phyloP scores from a whole-genome alignment of 73 alveolate species.

The Blepharisma japonicum region DNA sequence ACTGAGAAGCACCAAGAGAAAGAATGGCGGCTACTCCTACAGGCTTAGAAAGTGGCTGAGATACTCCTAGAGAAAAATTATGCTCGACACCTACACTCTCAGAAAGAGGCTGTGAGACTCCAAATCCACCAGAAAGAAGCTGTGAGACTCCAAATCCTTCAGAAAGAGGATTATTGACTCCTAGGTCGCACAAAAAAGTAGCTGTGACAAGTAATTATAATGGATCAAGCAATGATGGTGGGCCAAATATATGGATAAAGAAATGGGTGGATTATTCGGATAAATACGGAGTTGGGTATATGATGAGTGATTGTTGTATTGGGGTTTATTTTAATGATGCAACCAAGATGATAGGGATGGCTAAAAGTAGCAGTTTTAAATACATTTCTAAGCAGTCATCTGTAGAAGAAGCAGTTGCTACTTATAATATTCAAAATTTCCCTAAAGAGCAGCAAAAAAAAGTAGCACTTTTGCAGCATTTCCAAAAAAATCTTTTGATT shows the following conservation, averaged over 20 bases:
- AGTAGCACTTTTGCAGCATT: conserved; percentile 59
- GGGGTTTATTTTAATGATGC: conserved; percentile 80
- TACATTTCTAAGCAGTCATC: conserved; percentile 59
- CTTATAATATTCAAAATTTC: conserved; percentile 20
- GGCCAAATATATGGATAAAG: conserved; percentile 66
- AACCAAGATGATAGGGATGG: conserved; percentile 62
- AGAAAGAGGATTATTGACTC: background rate
- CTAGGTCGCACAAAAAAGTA: background rate
- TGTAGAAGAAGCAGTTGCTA: conserved; percentile 29
- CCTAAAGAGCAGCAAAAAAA: conserved; percentile 63
- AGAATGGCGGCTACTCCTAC: too few species aligned
- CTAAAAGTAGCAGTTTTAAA: conserved; percentile 62
- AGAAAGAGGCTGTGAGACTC: background rate
- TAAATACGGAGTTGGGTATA: conserved; percentile 81
- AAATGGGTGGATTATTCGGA: conserved; percentile 77
- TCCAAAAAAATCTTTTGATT: conserved; percentile 37
- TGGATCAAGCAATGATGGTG: background rate
- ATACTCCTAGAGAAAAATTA: background rate
- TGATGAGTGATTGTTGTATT: conserved; percentile 59
- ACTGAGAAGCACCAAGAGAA: too few species aligned
- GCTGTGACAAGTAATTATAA: background rate
- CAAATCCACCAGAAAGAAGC: background rate
- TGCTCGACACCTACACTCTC: background rate
- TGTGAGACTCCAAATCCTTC: background rate
- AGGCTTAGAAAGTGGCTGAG: background rate